Evolutionary conservation across 352 stramenopile species (phyloP).

Genomic region (Pythium volutum): DNA sequence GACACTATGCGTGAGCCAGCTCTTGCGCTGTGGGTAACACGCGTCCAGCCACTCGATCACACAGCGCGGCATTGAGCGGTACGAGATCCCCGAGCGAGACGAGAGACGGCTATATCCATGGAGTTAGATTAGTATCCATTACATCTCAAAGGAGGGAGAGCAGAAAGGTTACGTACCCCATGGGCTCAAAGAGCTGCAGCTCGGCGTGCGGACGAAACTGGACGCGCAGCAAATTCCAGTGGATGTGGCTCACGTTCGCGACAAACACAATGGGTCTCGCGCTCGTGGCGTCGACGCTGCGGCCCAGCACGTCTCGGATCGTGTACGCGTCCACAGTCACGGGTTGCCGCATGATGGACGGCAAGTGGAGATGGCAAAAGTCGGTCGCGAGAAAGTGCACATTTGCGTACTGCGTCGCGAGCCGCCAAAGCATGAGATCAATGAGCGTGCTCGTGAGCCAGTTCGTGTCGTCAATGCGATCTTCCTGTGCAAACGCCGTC

Average conservation of each 20-base stretch:
- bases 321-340: constrained; percentile 25
- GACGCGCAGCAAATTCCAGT: constrained; percentile 89
- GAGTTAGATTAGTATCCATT: too few species aligned
- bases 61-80: constrained; percentile 66
- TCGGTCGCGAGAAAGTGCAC: constrained; percentile 85
- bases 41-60: constrained; percentile 85
- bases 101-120: constrained; percentile 38
- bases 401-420: constrained; percentile 63
- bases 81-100: constrained; percentile 60
- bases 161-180: constrained; percentile 42
- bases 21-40: constrained; percentile 61
- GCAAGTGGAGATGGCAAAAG: constrained; percentile 72
- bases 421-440: constrained; percentile 79
- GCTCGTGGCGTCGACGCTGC: constrained; percentile 54
- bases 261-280: constrained; percentile 74
- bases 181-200: constrained; percentile 88
- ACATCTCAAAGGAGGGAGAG: too few species aligned
- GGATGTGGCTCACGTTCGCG: constrained; percentile 74
- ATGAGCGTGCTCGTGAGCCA: constrained; percentile 87
- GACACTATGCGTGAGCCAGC: constrained; percentile 53
- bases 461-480: constrained; percentile 68
- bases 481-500: constrained; percentile 49
- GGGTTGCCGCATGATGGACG: constrained; percentile 21
- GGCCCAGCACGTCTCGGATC: constrained; percentile 71
- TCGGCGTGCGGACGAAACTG: constrained; percentile 57